These are phyloP conservation scores for Chenopodium formosanum DNA, from an alignment of 148 eudicot species.

Conservation along the genomic window DNA sequence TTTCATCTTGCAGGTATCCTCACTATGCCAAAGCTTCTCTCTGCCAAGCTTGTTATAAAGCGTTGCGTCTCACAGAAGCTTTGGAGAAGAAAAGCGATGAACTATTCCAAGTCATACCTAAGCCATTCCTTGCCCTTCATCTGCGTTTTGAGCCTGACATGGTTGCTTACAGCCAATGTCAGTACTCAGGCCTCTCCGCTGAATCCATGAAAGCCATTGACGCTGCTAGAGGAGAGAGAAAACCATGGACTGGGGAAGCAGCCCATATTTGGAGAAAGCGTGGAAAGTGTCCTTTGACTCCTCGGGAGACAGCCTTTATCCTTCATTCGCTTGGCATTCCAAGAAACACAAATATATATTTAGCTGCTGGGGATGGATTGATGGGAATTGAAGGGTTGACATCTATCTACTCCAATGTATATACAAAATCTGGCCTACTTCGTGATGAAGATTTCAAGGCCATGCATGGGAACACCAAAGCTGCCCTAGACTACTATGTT, in stretches of 20 bases:
- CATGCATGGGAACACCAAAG: conserved; percentile 99
- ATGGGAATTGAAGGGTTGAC: conserved; percentile 84
- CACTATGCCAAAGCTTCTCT: conserved; percentile 75
- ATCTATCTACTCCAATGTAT: conserved; percentile 60
- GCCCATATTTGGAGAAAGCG: conserved; percentile 85
- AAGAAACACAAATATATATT: conserved; percentile 67
- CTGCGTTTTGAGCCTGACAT: conserved; percentile 97
- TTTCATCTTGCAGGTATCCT: conserved; percentile 62
- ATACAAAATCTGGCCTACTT: conserved; percentile 66
- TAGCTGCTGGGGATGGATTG: conserved; percentile 97
- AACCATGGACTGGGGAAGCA: conserved; percentile 89
- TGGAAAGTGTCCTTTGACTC: conserved; percentile 97
- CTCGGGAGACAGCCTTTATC: conserved; percentile 75
- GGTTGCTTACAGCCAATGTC: conserved; percentile 97
- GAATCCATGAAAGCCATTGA: conserved; percentile 71
- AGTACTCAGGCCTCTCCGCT: conserved; percentile 57
- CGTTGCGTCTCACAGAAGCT: conserved; percentile 55
- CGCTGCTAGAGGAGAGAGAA: conserved; percentile 67
- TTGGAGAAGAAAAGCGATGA: conserved; percentile 68
- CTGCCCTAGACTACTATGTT: conserved; percentile 86
- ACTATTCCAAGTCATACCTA: conserved; percentile 84
- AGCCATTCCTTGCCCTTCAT: conserved; percentile 91
- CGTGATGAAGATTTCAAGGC: conserved; percentile 57
- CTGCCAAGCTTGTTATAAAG: conserved; percentile 87
- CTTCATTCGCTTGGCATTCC: conserved; percentile 77